Percentiles rank a stretch among this genome's conserved stretches.
These are phyloP conservation scores for Ophiostoma montium DNA, from an alignment of 2,329 filamentous ascomycete species.

Conservation along the genomic window DNA sequence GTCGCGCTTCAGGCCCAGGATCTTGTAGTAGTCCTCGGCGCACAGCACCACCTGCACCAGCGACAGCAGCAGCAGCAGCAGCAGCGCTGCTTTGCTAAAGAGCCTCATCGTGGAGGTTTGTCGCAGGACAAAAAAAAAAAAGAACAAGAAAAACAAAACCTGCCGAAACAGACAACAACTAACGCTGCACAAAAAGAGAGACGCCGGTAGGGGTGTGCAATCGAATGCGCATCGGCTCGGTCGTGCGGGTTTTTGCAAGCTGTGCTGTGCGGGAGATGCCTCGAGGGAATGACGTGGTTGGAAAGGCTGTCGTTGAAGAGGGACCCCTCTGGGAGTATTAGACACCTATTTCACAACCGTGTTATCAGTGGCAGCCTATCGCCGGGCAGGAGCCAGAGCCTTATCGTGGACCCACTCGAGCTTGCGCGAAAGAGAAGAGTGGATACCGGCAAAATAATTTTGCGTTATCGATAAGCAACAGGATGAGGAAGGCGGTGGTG, in stretches of 20 bases:
- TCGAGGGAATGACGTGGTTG: background rate
- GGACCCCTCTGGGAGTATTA: background rate
- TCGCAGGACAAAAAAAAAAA: no score
- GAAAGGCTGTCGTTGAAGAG: background rate
- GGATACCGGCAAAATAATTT: slow-evolving; percentile 7
- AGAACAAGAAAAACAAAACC: background rate
- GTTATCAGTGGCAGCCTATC: slow-evolving; percentile 4
- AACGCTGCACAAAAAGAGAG: background rate
- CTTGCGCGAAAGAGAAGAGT: background rate
- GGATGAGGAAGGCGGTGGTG: background rate
- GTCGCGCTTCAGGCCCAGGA: slow-evolving; percentile 65
- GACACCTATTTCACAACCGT: slow-evolving; percentile 6
- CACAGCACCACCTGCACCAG: slow-evolving; percentile 41
- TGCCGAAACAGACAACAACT: background rate
- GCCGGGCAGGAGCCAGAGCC: no score
- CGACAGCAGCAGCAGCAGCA: slow-evolving; percentile 40
- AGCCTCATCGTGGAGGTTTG: slow-evolving; percentile 4
- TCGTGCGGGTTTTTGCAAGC: no score
- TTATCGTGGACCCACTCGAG: background rate
- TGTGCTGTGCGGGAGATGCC: no score
- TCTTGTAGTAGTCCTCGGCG: slow-evolving; percentile 65
- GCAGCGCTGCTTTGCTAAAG: slow-evolving; percentile 14
- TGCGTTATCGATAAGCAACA: slow-evolving; percentile 12
- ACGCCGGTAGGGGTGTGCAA: background rate
- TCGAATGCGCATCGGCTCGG: background rate